phyloP scores from a whole-genome alignment of 2,329 filamentous ascomycete species.

The Alternaria incomplexa region DNA sequence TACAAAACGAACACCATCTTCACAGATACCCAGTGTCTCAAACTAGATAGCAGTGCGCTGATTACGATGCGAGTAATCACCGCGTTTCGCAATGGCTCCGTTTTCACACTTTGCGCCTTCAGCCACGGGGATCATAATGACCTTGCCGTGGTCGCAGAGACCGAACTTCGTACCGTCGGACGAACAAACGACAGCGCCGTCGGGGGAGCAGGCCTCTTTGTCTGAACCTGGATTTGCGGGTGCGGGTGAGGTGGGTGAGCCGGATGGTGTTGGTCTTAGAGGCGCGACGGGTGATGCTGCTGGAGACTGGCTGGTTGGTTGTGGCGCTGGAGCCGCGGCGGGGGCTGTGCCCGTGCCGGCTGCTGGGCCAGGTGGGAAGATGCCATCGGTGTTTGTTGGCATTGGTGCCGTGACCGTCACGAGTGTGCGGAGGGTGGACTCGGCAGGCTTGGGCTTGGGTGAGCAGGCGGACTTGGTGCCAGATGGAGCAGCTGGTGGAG shows the following conservation, averaged over 20 bases:
- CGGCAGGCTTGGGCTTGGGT: neutral
- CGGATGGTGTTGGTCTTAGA: neutral
- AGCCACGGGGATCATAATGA: conserved; percentile 50
- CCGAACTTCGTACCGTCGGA: conserved; percentile 46
- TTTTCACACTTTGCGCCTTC: conserved; percentile 51
- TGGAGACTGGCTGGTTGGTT: neutral
- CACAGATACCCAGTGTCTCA: neutral
- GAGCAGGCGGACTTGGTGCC: conserved; percentile 3
- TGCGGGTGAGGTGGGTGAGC: conserved; percentile 1
- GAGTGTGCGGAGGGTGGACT: conserved; percentile 29
- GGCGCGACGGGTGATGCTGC: neutral
- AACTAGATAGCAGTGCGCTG: conserved; percentile 7
- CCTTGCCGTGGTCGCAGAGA: conserved; percentile 49
- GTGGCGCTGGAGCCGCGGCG: neutral
- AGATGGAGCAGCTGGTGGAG: conserved; percentile 5
- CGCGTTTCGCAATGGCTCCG: conserved; percentile 45
- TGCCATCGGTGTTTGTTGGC: neutral
- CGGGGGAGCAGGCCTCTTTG: conserved; percentile 34
- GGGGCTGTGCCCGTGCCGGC: neutral
- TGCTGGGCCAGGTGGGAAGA: neutral
- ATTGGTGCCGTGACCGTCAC: conserved; percentile 32
- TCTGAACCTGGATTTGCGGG: neutral
- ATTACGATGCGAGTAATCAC: conserved; percentile 17
- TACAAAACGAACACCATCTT: neutral
- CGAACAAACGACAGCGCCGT: conserved; percentile 49